A percentile compares a stretch with the other conserved stretches of the same genome.
Conservation (phyloP, 495 filamentous ascomycete species). For the Talaromyces adpressus region DNA sequence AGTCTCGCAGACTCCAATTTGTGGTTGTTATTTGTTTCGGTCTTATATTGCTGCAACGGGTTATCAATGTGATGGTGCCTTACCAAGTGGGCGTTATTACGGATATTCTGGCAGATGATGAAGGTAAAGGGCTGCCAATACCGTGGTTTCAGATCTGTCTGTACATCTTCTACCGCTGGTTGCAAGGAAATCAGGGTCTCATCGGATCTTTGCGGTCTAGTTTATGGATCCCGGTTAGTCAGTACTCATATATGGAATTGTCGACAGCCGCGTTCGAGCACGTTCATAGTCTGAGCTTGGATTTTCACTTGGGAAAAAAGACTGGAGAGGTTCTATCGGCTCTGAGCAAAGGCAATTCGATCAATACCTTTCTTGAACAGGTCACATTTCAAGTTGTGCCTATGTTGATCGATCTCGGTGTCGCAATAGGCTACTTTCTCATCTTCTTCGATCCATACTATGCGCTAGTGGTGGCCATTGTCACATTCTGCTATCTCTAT, state of each 20-base stretch:
- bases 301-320: slow-evolving; percentile 95
- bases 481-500: slow-evolving; percentile 95
- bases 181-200: slow-evolving; percentile 83
- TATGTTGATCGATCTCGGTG: slow-evolving; percentile 83
- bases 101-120: slow-evolving; percentile 50
- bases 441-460: slow-evolving; percentile 79
- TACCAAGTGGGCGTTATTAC: slow-evolving; percentile 69
- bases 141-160: slow-evolving; percentile 69
- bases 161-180: slow-evolving; percentile 72
- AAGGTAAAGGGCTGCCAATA: slow-evolving; percentile 37
- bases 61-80: slow-evolving; percentile 76
- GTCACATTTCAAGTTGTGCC: slow-evolving; percentile 92
- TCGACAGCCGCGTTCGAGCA: slow-evolving; percentile 95
- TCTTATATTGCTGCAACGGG: slow-evolving; percentile 68
- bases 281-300: slow-evolving; percentile 87
- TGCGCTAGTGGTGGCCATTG: slow-evolving; percentile 80
- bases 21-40: slow-evolving; percentile 73
- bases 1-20: slow-evolving; percentile 61
- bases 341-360: slow-evolving; percentile 88
- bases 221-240: slow-evolving; percentile 91
- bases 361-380: slow-evolving; percentile 94
- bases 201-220: slow-evolving; percentile 74
- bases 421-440: slow-evolving; percentile 84
- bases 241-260: slow-evolving; percentile 92
- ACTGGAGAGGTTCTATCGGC: slow-evolving; percentile 94